Conservation (phyloP, 2,329 filamentous ascomycete genomes). For the Alternaria brassicicola region DNA sequence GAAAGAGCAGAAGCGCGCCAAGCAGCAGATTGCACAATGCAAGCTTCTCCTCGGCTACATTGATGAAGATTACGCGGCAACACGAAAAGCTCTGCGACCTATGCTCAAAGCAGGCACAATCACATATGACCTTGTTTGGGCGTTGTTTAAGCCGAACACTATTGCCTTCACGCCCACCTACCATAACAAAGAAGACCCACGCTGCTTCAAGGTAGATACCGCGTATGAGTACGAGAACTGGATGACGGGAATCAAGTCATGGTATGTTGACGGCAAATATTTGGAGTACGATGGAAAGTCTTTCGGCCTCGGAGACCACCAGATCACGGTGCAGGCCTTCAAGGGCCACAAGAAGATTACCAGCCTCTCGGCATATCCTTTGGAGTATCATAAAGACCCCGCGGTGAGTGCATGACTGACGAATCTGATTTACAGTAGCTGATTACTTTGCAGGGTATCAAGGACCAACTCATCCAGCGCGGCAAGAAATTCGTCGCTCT, state of each 20-base stretch:
- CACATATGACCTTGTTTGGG: conserved; percentile 88
- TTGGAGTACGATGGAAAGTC: conserved; percentile 88
- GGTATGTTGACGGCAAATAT: conserved; percentile 77
- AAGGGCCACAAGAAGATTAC: conserved; percentile 83
- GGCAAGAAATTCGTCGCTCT: conserved; percentile 84
- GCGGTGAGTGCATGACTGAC: conserved; percentile 37
- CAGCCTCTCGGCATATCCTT: conserved; percentile 75
- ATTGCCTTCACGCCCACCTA: conserved; percentile 79
- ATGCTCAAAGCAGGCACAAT: conserved; percentile 83
- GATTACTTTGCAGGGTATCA: conserved; percentile 55
- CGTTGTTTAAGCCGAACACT: conserved; percentile 85
- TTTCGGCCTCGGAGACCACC: conserved; percentile 76
- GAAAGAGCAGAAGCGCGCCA: conserved; percentile 64
- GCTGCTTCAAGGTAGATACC: conserved; percentile 81
- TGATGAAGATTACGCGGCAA: conserved; percentile 79
- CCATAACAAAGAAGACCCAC: conserved; percentile 74
- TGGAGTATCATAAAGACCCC: conserved; percentile 79
- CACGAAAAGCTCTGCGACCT: conserved; percentile 79
- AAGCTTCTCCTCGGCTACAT: conserved; percentile 77
- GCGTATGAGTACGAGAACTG: conserved; percentile 73
- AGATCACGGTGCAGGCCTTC: conserved; percentile 74
- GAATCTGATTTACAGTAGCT: neutral
- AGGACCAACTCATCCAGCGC: conserved; percentile 72
- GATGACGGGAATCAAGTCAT: conserved; percentile 72
- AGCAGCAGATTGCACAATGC: conserved; percentile 67